Percentiles rank a stretch among this genome's conserved stretches.
phyloP scores from a whole-genome alignment of 2,329 filamentous ascomycete species.

The Apiospora marii region DNA sequence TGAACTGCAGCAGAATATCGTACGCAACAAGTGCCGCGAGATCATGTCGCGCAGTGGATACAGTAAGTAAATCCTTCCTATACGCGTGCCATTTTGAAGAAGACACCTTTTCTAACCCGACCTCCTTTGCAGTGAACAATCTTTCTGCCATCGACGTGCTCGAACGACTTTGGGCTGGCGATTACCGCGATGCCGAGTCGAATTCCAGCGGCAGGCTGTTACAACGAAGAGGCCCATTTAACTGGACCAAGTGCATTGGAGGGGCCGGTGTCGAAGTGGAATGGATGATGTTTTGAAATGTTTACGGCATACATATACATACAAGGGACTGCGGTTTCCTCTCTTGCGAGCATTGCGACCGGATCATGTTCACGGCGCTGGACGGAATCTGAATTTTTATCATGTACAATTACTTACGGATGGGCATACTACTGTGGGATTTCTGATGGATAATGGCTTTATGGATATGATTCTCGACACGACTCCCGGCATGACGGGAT shows the following conservation, averaged over 20 bases:
- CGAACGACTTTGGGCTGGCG: conserved; percentile 80
- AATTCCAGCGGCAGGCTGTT: conserved; percentile 44
- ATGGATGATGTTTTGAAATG: conserved; percentile 66
- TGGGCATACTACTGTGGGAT: conserved; percentile 13
- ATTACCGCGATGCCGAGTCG: conserved; percentile 48
- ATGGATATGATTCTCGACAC: conserved; percentile 24
- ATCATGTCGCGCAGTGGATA: conserved; percentile 91
- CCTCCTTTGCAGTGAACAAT: conserved; percentile 71
- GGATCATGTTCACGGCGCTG: conserved; percentile 11
- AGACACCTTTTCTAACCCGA: background rate
- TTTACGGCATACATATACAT: background rate
- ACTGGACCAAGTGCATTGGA: conserved; percentile 65
- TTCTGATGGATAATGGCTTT: conserved; percentile 25
- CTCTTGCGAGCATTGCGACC: conserved; percentile 13
- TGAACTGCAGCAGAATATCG: conserved; percentile 78
- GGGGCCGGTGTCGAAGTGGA: conserved; percentile 65
- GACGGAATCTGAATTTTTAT: background rate
- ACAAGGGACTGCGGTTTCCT: background rate
- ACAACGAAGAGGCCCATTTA: conserved; percentile 59
- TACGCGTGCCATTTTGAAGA: background rate
- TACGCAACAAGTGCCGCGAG: conserved; percentile 81
- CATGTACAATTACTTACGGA: conserved; percentile 23
- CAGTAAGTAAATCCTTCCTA: conserved; percentile 45
- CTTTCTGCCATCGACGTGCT: conserved; percentile 84
- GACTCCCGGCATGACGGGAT: background rate